These are phyloP conservation scores for Umbelopsis sp. DNA, from an alignment of 192 early-diverging fungal species.

Conservation along the genomic window DNA sequence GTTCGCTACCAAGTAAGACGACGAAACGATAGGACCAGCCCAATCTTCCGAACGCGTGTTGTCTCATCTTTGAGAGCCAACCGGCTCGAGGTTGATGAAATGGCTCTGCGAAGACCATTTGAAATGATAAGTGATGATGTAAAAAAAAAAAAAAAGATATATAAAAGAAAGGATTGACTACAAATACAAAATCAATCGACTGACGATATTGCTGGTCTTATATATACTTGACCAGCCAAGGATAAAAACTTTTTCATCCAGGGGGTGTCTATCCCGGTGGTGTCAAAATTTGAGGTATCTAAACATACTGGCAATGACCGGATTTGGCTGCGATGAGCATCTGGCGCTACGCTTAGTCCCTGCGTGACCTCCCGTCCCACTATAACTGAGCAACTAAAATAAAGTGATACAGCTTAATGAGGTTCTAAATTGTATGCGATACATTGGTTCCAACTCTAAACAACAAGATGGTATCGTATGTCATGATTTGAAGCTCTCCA, in stretches of 20 bases:
- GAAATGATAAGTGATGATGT: neutral
- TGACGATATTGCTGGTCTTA: neutral
- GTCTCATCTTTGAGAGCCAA: slow-evolving; percentile 19
- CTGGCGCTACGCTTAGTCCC: slow-evolving; percentile 8
- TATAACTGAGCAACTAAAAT: neutral
- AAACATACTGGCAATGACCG: neutral
- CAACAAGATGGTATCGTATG: no score
- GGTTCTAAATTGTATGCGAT: neutral
- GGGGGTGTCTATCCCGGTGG: neutral
- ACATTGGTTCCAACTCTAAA: no score
- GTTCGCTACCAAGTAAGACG: slow-evolving; percentile 31
- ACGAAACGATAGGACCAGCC: slow-evolving; percentile 31
- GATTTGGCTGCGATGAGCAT: slow-evolving; percentile 11
- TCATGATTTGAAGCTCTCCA: no score
- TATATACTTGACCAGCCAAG: neutral
- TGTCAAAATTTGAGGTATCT: slow-evolving; percentile 13
- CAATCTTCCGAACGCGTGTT: slow-evolving; percentile 16
- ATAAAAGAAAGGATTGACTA: slow-evolving; percentile 1
- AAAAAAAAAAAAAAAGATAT: no score
- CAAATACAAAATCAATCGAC: neutral
- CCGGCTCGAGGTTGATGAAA: slow-evolving; percentile 8
- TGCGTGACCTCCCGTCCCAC: slow-evolving; percentile 16
- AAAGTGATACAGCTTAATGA: neutral
- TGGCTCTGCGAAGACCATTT: neutral
- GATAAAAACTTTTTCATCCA: neutral